Evolutionary conservation across 306 rosid genomes (phyloP), one percentile per base, ranked within the genome.

Genomic region (Gastrolobium villosum): DNA sequence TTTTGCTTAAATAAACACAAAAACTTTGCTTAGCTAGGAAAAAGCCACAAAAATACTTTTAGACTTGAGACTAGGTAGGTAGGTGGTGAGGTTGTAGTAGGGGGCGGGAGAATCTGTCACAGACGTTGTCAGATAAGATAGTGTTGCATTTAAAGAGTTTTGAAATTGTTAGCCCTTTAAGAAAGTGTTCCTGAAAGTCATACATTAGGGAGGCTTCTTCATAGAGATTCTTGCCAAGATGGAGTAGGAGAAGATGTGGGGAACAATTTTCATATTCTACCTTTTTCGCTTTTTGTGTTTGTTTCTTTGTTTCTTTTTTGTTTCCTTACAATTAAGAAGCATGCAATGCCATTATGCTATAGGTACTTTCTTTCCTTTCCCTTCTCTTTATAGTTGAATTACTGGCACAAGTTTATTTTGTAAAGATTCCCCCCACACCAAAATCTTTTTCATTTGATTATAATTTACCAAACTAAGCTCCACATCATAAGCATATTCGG

Each of bases 91-190:
- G 70, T 44, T 40, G 63, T 59, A 68, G 9, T 74, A 70, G 86
- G 36, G 80, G 83, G 85, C 65, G 86, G 83, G 72, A 31, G 90
- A 87, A 82, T 80, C 82, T 80, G 69, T 50, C 44, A 66, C 26
- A 13, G 39, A 31, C 52, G 67, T 68, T 37, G 69, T 66, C 39
- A 31, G 65, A 56, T 69, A 74, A 45, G 73, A 55, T 53, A 62
- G 71, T 71, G 56, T 72, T 75, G 35, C 35, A 45, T 65, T 65
- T 32, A 44, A 77, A 82, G 70, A 64, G 75, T 28, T 61, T 9
- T 56, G 49, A 76, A 54, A 84, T 61, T 74, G 70, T 80, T 74
- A 63, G 52, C 77, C 72, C 68, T 85, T 72, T 62, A 40, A 43
- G 84, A 84, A 82, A 67, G 78, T 62, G 48, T 59, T 71, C 60